Percentiles rank a stretch among this genome's conserved stretches.
Evolutionary conservation across 495 filamentous ascomycete genomes (phyloP).

Genomic region (Podospora bellae-mahoneyi): DNA sequence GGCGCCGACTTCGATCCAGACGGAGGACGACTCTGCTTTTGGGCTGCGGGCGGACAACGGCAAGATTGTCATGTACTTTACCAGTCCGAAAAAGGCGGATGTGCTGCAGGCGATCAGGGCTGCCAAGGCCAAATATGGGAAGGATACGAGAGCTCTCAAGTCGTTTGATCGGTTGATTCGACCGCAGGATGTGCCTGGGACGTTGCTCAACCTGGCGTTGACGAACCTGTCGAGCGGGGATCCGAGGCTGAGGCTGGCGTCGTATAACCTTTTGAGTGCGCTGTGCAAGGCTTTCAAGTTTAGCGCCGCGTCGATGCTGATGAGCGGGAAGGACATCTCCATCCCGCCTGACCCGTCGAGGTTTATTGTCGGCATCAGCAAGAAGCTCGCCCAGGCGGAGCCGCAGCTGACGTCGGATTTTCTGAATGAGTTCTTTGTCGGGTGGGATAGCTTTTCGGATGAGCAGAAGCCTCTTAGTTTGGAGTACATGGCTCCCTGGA

Average conservation of each 20-base stretch:
- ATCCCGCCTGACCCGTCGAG: slow-evolving; percentile 59
- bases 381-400: slow-evolving; percentile 56
- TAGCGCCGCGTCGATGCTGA: slow-evolving; percentile 53
- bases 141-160: slow-evolving; percentile 55
- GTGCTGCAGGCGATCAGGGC: slow-evolving; percentile 57
- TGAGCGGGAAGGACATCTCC: slow-evolving; percentile 56
- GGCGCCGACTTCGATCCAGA: slow-evolving; percentile 57
- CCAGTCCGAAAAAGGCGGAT: slow-evolving; percentile 57
- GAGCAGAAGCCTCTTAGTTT: slow-evolving; percentile 61
- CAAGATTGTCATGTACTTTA: slow-evolving; percentile 65
- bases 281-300: slow-evolving; percentile 64
- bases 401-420: slow-evolving; percentile 65
- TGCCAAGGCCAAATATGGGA: slow-evolving; percentile 58
- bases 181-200: slow-evolving; percentile 66
- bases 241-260: slow-evolving; percentile 53
- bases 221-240: slow-evolving; percentile 60
- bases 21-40: slow-evolving; percentile 64
- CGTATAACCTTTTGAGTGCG: slow-evolving; percentile 61
- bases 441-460: slow-evolving; percentile 62
- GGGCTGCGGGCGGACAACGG: slow-evolving; percentile 63
- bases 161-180: slow-evolving; percentile 58
- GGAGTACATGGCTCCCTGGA: slow-evolving; percentile 65
- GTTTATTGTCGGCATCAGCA: slow-evolving; percentile 61
- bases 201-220: slow-evolving; percentile 60
- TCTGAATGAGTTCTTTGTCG: slow-evolving; percentile 64